A percentile compares a stretch with the other conserved stretches of the same genome.
phyloP scores from a whole-genome alignment of 2,329 filamentous ascomycete species.

The Phaeoacremonium minimum region DNA sequence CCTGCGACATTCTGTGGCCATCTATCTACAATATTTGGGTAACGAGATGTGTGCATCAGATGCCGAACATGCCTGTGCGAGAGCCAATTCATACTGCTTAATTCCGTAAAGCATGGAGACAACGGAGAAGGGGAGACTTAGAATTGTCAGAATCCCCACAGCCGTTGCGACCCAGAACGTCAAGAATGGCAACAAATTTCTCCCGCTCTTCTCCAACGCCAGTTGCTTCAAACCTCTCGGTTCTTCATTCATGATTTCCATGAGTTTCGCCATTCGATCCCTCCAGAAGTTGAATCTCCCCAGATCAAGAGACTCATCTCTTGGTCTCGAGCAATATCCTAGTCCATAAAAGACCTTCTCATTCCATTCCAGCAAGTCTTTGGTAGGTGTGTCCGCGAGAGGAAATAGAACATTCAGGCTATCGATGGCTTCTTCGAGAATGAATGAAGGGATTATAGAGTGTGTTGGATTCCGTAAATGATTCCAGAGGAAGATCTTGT shows the following conservation, averaged over 20 bases:
- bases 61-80: too few relatives aligned
- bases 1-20: too few relatives aligned
- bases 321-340: neutral
- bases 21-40: too few relatives aligned
- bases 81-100: constrained; percentile 8
- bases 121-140: constrained; percentile 6
- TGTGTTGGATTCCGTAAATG: constrained; percentile 6
- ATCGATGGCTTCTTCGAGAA: constrained; percentile 15
- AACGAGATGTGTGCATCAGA: too few relatives aligned
- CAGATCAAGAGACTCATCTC: neutral
- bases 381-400: constrained; percentile 9
- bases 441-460: constrained; percentile 5
- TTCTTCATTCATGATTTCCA: constrained; percentile 5
- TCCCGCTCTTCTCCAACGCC: constrained; percentile 6
- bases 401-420: constrained; percentile 16
- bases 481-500: constrained; percentile 14
- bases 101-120: constrained; percentile 8
- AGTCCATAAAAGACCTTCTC: constrained; percentile 10
- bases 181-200: constrained; percentile 8
- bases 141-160: constrained; percentile 5
- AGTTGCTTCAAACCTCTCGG: constrained; percentile 8
- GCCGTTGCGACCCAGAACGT: constrained; percentile 9
- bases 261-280: neutral
- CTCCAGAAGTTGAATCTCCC: constrained; percentile 1
- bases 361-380: constrained; percentile 8